A percentile compares a stretch with the other conserved stretches of the same genome.
phyloP scores from a whole-genome alignment of 345 rosid species.

The Streptanthus diversifolius region DNA sequence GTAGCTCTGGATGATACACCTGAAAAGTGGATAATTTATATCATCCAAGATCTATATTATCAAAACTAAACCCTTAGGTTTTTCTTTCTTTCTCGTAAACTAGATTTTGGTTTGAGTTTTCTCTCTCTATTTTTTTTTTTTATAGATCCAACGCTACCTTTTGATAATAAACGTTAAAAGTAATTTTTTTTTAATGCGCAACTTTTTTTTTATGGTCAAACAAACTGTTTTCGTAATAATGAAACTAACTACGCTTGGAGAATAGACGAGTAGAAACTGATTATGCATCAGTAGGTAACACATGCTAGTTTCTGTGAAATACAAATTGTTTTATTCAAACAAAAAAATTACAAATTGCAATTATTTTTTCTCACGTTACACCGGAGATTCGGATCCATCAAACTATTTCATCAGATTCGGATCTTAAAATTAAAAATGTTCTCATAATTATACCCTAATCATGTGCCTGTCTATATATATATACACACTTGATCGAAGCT shows the following conservation, averaged over 20 bases:
- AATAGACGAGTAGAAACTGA: not conserved
- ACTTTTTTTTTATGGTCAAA: not conserved
- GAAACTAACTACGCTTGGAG: not conserved
- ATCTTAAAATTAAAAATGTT: not conserved
- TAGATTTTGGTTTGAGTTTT: not conserved
- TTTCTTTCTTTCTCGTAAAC: not conserved
- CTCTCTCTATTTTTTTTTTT: not conserved
- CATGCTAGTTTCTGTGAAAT: not conserved
- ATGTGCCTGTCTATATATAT: not conserved
- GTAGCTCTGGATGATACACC: too few relatives aligned
- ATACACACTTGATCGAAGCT: not conserved
- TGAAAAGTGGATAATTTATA: too few relatives aligned
- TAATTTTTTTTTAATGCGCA: too few relatives aligned
- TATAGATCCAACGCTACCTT: not conserved
- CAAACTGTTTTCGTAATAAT: not conserved
- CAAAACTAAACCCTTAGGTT: not conserved
- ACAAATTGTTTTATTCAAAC: too few relatives aligned
- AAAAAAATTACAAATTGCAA: not conserved
- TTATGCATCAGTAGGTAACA: not conserved
- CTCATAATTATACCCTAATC: not conserved
- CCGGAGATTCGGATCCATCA: constrained; percentile 6
- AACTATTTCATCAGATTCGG: not conserved
- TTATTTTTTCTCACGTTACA: not conserved
- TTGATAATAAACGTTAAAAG: not conserved
- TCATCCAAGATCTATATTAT: too few relatives aligned